Percentiles rank a stretch among this genome's conserved stretches.
These are phyloP conservation scores for Ochetophila trinervis DNA, from an alignment of 306 rosid species.

Conservation along the genomic window DNA sequence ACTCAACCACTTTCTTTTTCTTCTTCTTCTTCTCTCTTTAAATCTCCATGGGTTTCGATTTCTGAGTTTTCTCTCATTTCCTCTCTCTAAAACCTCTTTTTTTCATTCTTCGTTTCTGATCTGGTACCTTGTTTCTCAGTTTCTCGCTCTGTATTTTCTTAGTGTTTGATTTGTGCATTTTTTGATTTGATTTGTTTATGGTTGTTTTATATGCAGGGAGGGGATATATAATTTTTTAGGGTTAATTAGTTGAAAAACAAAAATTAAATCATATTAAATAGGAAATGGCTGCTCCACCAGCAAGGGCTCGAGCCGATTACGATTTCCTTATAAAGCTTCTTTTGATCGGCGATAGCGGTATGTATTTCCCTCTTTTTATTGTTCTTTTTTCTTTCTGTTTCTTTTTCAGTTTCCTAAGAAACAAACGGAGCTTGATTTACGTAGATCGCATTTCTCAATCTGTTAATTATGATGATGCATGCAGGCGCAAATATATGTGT, in stretches of 20 bases:
- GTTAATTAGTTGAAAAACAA: conserved; percentile 24
- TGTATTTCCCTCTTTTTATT: conserved; percentile 2
- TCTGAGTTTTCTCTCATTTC: conserved; percentile 30
- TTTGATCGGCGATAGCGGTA: conserved; percentile 94
- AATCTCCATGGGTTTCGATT: conserved; percentile 30
- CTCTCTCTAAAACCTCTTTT: conserved; percentile 1
- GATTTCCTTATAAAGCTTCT: conserved; percentile 95
- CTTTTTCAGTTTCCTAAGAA: conserved; percentile 9
- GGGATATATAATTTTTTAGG: conserved; percentile 16
- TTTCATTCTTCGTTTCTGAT: conserved; percentile 33
- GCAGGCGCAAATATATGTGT: not conserved
- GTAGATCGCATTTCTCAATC: conserved; percentile 9
- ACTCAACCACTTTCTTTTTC: conserved; percentile 9
- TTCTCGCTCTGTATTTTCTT: conserved; percentile 6
- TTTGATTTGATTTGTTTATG: conserved; percentile 7
- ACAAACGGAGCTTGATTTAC: not conserved
- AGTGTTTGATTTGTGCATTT: not conserved
- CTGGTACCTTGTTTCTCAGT: conserved; percentile 26
- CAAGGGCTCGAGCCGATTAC: conserved; percentile 98
- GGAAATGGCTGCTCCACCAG: conserved; percentile 95
- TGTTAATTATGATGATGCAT: not conserved
- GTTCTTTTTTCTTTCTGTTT: not conserved
- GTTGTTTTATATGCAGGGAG: conserved; percentile 20
- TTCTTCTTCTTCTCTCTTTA: conserved; percentile 29
- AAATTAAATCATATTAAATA: conserved; percentile 1